Conservation (phyloP, 1,139 yeast genomes). For the Eremothecium gossypii region DNA sequence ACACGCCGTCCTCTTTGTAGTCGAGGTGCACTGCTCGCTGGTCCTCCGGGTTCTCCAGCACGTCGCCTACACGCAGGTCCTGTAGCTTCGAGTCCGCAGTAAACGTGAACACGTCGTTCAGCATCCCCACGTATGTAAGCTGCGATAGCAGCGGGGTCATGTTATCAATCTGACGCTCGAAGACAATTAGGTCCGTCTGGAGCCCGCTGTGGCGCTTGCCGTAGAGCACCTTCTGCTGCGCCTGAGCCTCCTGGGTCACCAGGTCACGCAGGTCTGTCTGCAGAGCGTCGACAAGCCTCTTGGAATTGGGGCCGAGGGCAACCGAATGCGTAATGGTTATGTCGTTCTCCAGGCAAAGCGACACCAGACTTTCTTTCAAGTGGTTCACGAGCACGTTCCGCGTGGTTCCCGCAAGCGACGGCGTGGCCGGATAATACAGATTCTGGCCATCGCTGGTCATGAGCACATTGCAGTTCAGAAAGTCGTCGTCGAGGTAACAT, state of each 20-base stretch:
- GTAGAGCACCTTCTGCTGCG: conserved; percentile 22
- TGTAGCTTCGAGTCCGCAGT: conserved; percentile 42
- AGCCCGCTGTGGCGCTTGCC: conserved; percentile 32
- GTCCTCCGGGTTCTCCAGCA: conserved; percentile 9
- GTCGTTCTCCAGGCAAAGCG: conserved; percentile 17
- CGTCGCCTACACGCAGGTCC: conserved; percentile 28
- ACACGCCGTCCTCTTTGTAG: conserved; percentile 32
- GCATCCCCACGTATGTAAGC: conserved; percentile 70
- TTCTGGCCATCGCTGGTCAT: conserved; percentile 18
- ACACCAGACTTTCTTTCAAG: conserved; percentile 18
- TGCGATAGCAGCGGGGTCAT: conserved; percentile 67
- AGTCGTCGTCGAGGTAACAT: conserved; percentile 20
- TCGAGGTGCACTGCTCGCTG: conserved; percentile 22
- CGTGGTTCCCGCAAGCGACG: conserved; percentile 20
- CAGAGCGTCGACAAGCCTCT: conserved; percentile 14
- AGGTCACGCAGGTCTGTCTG: conserved; percentile 13
- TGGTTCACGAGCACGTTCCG: conserved; percentile 22
- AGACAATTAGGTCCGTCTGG: conserved; percentile 51
- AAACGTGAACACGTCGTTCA: conserved; percentile 58
- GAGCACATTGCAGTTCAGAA: conserved; percentile 17
- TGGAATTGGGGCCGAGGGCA: conserved; percentile 22
- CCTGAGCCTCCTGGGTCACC: conserved; percentile 12
- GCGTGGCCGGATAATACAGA: conserved; percentile 18
- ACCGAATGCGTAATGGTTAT: conserved; percentile 21
- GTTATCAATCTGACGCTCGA: conserved; percentile 72